These are phyloP conservation scores for Agaricales sp. DNA, from an alignment of 1,284 basidiomycete species.

Conservation along the genomic window DNA sequence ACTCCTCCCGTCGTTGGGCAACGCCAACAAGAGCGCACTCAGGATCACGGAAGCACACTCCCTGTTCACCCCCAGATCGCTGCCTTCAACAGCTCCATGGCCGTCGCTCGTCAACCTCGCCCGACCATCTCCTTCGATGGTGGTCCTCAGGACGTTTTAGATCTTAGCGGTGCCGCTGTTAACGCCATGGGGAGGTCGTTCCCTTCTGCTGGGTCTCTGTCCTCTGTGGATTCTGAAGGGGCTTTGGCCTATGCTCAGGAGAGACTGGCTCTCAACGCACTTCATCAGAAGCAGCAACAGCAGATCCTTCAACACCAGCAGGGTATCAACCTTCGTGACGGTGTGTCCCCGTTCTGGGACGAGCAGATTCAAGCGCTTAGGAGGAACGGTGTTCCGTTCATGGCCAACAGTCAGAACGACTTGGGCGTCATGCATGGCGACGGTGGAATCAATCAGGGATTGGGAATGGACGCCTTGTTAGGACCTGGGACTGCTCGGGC, in stretches of 20 bases:
- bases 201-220: too few relatives aligned
- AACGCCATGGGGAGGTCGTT: neutral
- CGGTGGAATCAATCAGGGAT: neutral
- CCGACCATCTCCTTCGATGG: neutral
- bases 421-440: neutral
- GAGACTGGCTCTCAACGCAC: neutral
- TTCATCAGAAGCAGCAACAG: neutral
- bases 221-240: too few relatives aligned
- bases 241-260: neutral
- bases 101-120: neutral
- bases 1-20: neutral
- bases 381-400: neutral
- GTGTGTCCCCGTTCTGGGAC: neutral
- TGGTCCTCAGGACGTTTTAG: neutral
- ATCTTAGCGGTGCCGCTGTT: neutral
- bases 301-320: neutral
- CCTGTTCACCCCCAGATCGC: neutral
- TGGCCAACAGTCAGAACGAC: too few relatives aligned
- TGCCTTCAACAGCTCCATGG: neutral
- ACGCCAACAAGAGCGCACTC: neutral
- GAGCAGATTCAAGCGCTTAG: slow-evolving; percentile 2
- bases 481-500: slow-evolving; percentile 18
- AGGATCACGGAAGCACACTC: neutral
- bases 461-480: neutral
- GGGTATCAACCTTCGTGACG: neutral